Evolutionary conservation across 352 stramenopile genomes (phyloP).

Genomic region (Phytopythium ostracodes): DNA sequence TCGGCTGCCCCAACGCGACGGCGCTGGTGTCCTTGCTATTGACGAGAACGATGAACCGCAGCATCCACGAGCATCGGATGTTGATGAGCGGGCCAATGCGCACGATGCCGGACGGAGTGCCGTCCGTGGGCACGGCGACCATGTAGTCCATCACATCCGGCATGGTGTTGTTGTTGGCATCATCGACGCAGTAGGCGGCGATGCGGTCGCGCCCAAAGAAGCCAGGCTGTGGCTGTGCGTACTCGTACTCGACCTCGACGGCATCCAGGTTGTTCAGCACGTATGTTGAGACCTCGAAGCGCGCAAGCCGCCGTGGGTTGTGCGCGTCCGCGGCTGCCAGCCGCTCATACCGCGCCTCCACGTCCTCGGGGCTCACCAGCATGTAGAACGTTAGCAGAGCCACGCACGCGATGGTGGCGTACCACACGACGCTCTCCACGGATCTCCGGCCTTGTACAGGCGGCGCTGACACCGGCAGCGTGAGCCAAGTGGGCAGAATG

Average conservation of each 20-base stretch:
- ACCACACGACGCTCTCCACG: neutral
- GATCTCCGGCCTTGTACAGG: neutral
- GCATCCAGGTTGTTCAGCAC: constrained; percentile 27
- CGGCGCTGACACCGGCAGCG: neutral
- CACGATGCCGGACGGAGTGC: constrained; percentile 17
- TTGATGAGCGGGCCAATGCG: constrained; percentile 39
- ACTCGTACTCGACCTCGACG: constrained; percentile 34
- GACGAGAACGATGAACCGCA: constrained; percentile 26
- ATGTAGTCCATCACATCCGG: constrained; percentile 21
- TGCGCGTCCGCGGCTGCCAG: constrained; percentile 18
- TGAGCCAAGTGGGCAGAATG: neutral
- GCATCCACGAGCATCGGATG: constrained; percentile 41
- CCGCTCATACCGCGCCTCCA: neutral
- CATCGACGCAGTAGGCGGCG: constrained; percentile 31
- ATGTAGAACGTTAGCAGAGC: constrained; percentile 5
- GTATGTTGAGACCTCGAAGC: constrained; percentile 25
- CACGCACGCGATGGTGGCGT: constrained; percentile 1
- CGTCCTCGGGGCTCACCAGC: neutral
- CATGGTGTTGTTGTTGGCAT: constrained; percentile 7
- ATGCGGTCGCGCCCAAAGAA: constrained; percentile 22
- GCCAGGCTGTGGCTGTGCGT: constrained; percentile 18
- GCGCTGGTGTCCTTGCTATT: constrained; percentile 10
- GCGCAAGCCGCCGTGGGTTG: constrained; percentile 14
- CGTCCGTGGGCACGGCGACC: constrained; percentile 17
- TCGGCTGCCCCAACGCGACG: constrained; percentile 23